Conservation (phyloP, 208 protist genomes). For the Sergeia podlipaevii region DNA sequence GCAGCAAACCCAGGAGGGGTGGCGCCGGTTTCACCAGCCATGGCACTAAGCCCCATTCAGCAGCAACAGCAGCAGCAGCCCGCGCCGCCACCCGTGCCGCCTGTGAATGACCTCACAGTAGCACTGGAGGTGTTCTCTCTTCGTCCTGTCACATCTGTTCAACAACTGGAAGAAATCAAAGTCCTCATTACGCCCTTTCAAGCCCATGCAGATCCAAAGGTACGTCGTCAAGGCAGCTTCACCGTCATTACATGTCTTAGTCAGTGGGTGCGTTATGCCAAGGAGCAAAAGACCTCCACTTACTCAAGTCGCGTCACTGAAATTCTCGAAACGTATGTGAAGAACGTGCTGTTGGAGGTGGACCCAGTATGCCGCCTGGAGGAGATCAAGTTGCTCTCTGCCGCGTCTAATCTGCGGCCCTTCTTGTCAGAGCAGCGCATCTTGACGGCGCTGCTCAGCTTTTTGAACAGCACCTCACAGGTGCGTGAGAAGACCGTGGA, state of each 20-base stretch:
- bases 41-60: background rate
- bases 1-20: background rate
- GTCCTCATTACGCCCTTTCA: slow-evolving; percentile 65
- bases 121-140: slow-evolving; percentile 69
- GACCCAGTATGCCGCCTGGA: slow-evolving; percentile 68
- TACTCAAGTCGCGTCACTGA: slow-evolving; percentile 85
- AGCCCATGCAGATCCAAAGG: slow-evolving; percentile 56
- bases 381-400: slow-evolving; percentile 62
- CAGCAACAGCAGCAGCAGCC: slow-evolving; percentile 5
- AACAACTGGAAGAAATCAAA: slow-evolving; percentile 79
- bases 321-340: slow-evolving; percentile 82
- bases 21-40: background rate
- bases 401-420: slow-evolving; percentile 50
- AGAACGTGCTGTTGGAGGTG: slow-evolving; percentile 75
- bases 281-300: slow-evolving; percentile 72
- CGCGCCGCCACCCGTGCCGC: slow-evolving; percentile 15
- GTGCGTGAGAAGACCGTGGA: slow-evolving; percentile 82
- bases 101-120: slow-evolving; percentile 51
- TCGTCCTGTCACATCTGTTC: slow-evolving; percentile 66
- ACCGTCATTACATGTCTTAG: slow-evolving; percentile 63
- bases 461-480: slow-evolving; percentile 62
- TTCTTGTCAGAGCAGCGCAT: slow-evolving; percentile 76
- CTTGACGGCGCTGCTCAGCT: slow-evolving; percentile 74
- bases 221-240: slow-evolving; percentile 71
- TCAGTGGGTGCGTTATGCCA: slow-evolving; percentile 72